Evolutionary conservation across 345 rosid species (phyloP).

Genomic region (Conringia planisiliqua): DNA sequence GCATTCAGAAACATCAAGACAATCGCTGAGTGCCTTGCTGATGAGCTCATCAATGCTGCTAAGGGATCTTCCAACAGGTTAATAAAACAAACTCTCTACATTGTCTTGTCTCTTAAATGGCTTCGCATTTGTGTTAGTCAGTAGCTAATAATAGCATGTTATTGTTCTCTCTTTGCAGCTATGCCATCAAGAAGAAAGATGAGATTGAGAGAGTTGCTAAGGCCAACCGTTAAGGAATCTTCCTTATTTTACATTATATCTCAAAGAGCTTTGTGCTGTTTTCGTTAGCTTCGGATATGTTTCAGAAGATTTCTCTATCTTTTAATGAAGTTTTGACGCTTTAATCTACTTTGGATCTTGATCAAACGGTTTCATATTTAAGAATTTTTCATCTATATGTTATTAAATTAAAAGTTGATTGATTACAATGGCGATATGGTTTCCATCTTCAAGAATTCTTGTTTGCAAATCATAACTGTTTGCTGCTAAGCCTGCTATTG

Average conservation of each 20-base stretch:
- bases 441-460: background rate
- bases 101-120: background rate
- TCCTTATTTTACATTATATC: constrained; percentile 3
- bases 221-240: constrained; percentile 79
- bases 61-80: constrained; percentile 98
- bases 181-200: constrained; percentile 97
- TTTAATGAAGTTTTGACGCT: constrained; percentile 28
- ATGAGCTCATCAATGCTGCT: constrained; percentile 95
- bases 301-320: constrained; percentile 14
- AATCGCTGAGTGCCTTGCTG: constrained; percentile 93
- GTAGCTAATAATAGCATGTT: background rate
- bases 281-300: constrained; percentile 30
- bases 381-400: background rate
- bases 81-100: no score
- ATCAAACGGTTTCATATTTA: constrained; percentile 1
- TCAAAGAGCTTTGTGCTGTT: constrained; percentile 14
- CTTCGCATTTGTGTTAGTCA: background rate
- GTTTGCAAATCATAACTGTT: background rate
- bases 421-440: no score
- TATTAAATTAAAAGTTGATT: background rate
- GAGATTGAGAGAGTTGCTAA: constrained; percentile 98
- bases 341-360: constrained; percentile 9
- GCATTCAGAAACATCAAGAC: constrained; percentile 93
- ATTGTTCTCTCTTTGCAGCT: constrained; percentile 35
- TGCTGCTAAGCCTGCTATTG: no score